phyloP scores from a whole-genome alignment of 1,284 basidiomycete species.

The Paramarasmius palmivorus region DNA sequence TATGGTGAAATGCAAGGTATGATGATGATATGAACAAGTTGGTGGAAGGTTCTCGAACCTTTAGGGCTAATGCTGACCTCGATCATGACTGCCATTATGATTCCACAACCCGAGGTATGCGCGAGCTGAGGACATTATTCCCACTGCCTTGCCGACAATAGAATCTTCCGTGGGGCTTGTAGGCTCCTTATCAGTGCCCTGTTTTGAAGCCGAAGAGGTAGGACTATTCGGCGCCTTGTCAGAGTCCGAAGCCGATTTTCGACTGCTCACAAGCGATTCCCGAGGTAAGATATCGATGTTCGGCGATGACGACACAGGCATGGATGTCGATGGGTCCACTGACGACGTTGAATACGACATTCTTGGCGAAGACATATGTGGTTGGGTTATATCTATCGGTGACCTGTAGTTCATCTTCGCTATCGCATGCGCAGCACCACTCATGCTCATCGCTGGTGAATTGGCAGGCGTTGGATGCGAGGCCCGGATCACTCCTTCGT shows the following conservation, averaged over 20 bases:
- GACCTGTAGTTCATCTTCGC: slow-evolving; percentile 1
- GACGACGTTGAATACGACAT: background rate
- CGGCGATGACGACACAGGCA: background rate
- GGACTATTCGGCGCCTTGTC: no score
- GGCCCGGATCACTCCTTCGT: slow-evolving; percentile 27
- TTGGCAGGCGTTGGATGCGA: slow-evolving; percentile 36
- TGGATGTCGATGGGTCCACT: slow-evolving; percentile 4
- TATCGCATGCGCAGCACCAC: slow-evolving; percentile 15
- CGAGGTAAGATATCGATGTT: background rate
- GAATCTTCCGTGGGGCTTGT: slow-evolving; percentile 32
- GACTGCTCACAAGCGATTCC: background rate
- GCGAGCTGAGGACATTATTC: slow-evolving; percentile 65
- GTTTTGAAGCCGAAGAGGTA: no score
- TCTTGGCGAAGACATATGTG: slow-evolving; percentile 2
- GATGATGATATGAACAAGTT: no score
- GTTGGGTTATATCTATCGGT: background rate
- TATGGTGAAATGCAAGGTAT: no score
- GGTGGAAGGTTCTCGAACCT: background rate
- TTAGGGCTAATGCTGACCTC: background rate
- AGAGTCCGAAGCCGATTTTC: no score
- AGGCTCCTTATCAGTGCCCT: background rate
- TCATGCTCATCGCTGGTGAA: slow-evolving; percentile 39
- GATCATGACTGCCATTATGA: slow-evolving; percentile 6
- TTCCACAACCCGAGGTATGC: slow-evolving; percentile 62
- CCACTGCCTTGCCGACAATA: slow-evolving; percentile 69